Base-by-base conservation (phyloP, 768 basidiomycete species). In the Lactarius pseudohatsudake region DNA sequence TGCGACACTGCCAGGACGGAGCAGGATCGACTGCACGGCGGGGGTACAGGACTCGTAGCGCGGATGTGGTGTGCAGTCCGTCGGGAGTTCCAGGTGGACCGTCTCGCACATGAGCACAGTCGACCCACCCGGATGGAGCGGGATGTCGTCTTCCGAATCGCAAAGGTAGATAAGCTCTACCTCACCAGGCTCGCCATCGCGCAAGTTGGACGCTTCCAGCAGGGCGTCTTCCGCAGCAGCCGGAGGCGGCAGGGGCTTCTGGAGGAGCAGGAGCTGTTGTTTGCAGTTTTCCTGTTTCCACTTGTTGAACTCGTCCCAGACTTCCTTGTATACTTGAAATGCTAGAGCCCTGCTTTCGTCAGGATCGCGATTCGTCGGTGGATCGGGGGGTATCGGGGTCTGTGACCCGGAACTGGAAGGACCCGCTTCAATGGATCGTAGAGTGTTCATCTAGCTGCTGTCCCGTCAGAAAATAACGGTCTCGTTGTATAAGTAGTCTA, bases 31-130 rank as follows among this genome's bases (percentile, higher is more conserved):
- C 55, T 80, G 78, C 11, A 72, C 69, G 2, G 79, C 68, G 1
- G 87, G 85, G 2, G 85, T 78, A 71, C 86, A 88, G 1, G 80
- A 77, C 69, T 89, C 86, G 71, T 90, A 89, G 7, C 73, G 69
- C 0, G 83, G 77, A 69, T 76, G 71, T 4, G 75, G 73, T 26
- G 38, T 15, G 40, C 71, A 57, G 61, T 67, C 36, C 10, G 59
- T n/a, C 1, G 59, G 64, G 59, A 38, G 43, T n/a, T 59, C 7
- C 38, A 58, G 36, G 22, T 20, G 10, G 56, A 53, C 22, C 11
- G 18, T 30, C 18, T 54, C 20, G 16, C 34, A 61, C 9, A 59
- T 53, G 16, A 59, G 57, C 13, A 66, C 65, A 20, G 60, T 66
- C 30, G 56, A 28, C 1, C 30, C 22, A 16, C 61, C n/a, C 16